Evolutionary conservation across 257 asterid genomes (phyloP).

Genomic region (Asclepias syriaca): DNA sequence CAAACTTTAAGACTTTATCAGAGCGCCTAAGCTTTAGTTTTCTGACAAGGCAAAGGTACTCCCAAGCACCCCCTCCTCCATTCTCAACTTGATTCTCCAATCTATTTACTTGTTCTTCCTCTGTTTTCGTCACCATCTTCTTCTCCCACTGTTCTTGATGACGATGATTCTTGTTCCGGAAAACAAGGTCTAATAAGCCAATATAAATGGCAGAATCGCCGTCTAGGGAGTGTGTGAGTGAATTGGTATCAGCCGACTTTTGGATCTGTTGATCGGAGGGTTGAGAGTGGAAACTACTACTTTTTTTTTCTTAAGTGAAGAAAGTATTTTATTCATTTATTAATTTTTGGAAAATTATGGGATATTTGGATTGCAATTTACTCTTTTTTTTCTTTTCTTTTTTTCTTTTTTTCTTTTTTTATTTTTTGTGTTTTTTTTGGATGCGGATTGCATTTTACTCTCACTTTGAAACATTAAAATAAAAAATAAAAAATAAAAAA

Average conservation of each 20-base stretch:
- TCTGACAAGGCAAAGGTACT: conserved; percentile 79
- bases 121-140: conserved; percentile 88
- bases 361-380: too few relatives aligned
- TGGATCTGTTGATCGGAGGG: background rate
- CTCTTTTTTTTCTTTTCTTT: too few relatives aligned
- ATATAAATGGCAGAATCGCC: background rate
- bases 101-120: conserved; percentile 72
- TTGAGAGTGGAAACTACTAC: background rate
- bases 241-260: background rate
- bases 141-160: background rate
- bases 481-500: too few relatives aligned
- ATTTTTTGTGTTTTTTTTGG: too few relatives aligned
- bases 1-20: conserved; percentile 69
- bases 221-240: background rate
- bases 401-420: too few relatives aligned
- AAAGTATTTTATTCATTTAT: too few relatives aligned
- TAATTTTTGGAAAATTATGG: too few relatives aligned
- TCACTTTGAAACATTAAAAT: too few relatives aligned
- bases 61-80: conserved; percentile 98
- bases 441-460: too few relatives aligned
- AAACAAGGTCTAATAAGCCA: background rate
- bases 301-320: background rate
- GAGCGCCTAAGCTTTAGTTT: conserved; percentile 94
- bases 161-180: background rate
- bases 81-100: conserved; percentile 92